phyloP scores from a whole-genome alignment of 192 early-diverging fungal species.

The Haplosporangium gracile region DNA sequence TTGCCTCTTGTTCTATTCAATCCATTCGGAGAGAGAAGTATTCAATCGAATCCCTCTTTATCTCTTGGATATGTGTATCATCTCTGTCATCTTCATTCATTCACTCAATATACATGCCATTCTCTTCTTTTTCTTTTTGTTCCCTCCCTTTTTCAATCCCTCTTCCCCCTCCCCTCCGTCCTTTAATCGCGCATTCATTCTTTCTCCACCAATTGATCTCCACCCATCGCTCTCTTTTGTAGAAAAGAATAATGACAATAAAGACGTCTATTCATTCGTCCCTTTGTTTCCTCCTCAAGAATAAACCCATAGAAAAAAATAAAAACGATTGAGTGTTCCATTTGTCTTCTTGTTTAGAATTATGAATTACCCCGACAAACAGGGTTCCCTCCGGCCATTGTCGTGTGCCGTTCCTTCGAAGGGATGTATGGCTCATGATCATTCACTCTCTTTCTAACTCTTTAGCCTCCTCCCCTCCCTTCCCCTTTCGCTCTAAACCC shows the following conservation, averaged over 20 bases:
- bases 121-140: background rate
- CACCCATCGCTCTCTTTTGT: background rate
- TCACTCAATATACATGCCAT: background rate
- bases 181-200: background rate
- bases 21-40: background rate
- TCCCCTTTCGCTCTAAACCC: background rate
- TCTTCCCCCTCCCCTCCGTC: background rate
- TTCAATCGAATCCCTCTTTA: background rate
- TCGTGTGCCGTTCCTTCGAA: background rate
- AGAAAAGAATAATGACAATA: too few species aligned
- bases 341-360: background rate
- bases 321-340: too few species aligned
- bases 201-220: background rate
- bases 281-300: background rate
- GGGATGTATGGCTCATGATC: background rate
- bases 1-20: too few species aligned
- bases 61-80: background rate
- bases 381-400: constrained; percentile 1
- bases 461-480: background rate
- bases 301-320: background rate
- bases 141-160: background rate
- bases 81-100: background rate
- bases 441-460: background rate
- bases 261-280: too few species aligned
- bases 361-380: constrained; percentile 8